phyloP scores from a whole-genome alignment of 495 filamentous ascomycete species.

The Aspergillus ostianus region DNA sequence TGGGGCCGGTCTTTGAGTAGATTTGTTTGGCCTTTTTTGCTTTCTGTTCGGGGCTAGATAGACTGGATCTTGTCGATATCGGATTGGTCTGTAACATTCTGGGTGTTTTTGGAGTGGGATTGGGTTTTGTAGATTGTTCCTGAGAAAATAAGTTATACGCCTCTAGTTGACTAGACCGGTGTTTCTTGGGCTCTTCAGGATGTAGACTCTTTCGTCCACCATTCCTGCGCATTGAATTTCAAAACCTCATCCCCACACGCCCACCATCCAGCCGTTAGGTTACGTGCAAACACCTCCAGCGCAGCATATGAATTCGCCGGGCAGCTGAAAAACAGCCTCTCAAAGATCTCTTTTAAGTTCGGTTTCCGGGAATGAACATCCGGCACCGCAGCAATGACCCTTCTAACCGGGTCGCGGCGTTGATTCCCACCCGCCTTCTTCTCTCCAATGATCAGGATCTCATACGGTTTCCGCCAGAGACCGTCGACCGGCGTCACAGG shows the following conservation, averaged over 20 bases:
- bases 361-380: constrained; percentile 94
- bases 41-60: neutral
- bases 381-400: constrained; percentile 75
- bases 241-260: constrained; percentile 85
- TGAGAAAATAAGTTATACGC: neutral
- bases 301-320: constrained; percentile 49
- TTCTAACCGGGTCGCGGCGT: constrained; percentile 22
- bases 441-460: constrained; percentile 71
- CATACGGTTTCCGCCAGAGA: constrained; percentile 81
- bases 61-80: neutral
- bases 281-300: constrained; percentile 85
- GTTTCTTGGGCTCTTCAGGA: neutral
- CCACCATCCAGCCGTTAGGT: constrained; percentile 86
- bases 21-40: neutral
- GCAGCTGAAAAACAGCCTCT: constrained; percentile 41
- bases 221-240: constrained; percentile 69
- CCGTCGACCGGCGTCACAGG: constrained; percentile 68
- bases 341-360: constrained; percentile 58
- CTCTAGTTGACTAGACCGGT: neutral
- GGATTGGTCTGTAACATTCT: neutral
- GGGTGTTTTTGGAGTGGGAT: neutral
- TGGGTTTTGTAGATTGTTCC: neutral
- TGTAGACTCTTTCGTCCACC: constrained; percentile 51
- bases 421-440: constrained; percentile 11
- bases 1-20: constrained; percentile 65